These are phyloP conservation scores for Omphalotus olearius DNA, from an alignment of 1,284 basidiomycete species.

Conservation along the genomic window DNA sequence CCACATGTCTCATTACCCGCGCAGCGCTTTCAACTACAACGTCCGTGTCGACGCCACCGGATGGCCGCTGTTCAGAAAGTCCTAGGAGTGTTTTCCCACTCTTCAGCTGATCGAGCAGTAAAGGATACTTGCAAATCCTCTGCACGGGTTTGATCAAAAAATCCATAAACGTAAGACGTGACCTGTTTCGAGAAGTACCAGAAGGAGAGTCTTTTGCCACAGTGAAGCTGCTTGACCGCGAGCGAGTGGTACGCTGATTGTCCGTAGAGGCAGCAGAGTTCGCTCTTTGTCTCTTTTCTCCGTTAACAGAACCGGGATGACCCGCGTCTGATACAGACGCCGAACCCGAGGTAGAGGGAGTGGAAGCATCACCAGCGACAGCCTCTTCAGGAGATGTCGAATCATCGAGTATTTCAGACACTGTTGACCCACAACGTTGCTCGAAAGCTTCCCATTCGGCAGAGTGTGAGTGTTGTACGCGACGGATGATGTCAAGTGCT, in stretches of 20 bases:
- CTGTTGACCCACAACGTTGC: conserved; percentile 58
- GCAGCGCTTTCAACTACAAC: conserved; percentile 49
- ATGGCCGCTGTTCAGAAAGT: conserved; percentile 17
- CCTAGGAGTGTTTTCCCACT: conserved; percentile 28
- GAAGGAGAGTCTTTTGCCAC: conserved; percentile 16
- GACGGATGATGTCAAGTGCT: conserved; percentile 69
- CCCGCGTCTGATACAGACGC: not conserved
- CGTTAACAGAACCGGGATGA: not conserved
- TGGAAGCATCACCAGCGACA: not conserved
- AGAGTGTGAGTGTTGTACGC: conserved; percentile 53
- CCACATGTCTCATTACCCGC: conserved; percentile 58
- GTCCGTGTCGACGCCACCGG: conserved; percentile 31
- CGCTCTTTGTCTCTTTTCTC: not conserved
- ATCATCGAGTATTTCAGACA: conserved; percentile 30
- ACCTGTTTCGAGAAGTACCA: conserved; percentile 26
- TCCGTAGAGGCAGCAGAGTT: conserved; percentile 27
- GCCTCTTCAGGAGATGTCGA: not conserved
- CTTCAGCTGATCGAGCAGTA: conserved; percentile 77
- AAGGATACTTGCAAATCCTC: conserved; percentile 87
- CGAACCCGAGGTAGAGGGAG: not conserved
- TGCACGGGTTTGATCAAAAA: conserved; percentile 90
- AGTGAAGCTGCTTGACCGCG: conserved; percentile 25
- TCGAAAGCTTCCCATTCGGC: conserved; percentile 83
- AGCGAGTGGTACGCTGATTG: conserved; percentile 31
- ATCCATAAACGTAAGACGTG: conserved; percentile 65